Conservation (phyloP, 2,329 filamentous ascomycete species). For the Colletotrichum caudatum region DNA sequence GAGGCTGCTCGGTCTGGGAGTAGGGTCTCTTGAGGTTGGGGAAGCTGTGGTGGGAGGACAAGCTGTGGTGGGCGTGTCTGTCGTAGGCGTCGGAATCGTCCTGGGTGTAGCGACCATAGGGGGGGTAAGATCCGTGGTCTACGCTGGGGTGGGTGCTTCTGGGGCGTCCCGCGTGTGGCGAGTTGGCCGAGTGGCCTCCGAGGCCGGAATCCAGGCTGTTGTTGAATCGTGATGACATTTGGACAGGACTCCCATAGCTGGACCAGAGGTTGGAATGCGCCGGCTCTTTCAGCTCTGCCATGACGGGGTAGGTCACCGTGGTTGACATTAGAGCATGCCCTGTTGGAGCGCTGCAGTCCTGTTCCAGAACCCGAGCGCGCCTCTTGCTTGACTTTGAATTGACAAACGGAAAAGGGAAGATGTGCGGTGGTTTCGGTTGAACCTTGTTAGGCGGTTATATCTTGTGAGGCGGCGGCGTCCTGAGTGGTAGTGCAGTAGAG, state of each 20-base stretch:
- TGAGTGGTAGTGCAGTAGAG: not conserved
- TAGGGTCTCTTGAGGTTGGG: conserved; percentile 69
- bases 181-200: conserved; percentile 58
- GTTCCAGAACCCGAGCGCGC: conserved; percentile 39
- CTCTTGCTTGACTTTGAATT: conserved; percentile 34
- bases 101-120: conserved; percentile 66
- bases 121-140: conserved; percentile 63
- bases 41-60: conserved; percentile 65
- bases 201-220: conserved; percentile 64
- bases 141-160: conserved; percentile 62
- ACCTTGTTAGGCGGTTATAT: conserved; percentile 25
- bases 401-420: not conserved
- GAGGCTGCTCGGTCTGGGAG: conserved; percentile 65
- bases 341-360: conserved; percentile 43
- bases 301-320: conserved; percentile 70
- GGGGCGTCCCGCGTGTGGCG: conserved; percentile 63
- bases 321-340: conserved; percentile 71
- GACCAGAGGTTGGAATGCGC: conserved; percentile 69
- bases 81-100: conserved; percentile 68
- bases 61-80: conserved; percentile 61
- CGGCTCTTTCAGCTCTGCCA: conserved; percentile 74
- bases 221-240: conserved; percentile 64
- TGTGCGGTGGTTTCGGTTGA: conserved; percentile 3
- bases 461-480: not conserved
- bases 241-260: conserved; percentile 67